A percentile compares a stretch with the other conserved stretches of the same genome.
Evolutionary conservation across 345 rosid genomes (phyloP).

Genomic region (Acer saccharum): DNA sequence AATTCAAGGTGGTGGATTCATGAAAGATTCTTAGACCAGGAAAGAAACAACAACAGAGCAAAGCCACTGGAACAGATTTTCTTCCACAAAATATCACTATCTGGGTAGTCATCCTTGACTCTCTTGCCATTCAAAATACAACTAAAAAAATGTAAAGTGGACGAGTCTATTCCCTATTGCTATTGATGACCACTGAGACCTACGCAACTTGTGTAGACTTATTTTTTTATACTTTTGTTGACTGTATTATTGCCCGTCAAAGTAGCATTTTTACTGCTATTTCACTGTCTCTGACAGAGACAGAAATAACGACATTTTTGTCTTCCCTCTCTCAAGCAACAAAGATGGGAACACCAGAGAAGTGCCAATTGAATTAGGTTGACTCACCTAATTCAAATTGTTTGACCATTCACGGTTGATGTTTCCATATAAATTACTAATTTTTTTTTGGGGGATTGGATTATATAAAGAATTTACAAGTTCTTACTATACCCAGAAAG

Average conservation of each 20-base stretch:
- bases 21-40: constrained; percentile 20
- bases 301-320: constrained; percentile 14
- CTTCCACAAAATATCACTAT: neutral
- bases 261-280: neutral
- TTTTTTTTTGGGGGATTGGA: neutral
- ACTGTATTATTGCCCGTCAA: constrained; percentile 14
- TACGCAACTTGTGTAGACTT: neutral
- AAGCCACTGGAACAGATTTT: neutral
- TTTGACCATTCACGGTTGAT: too few relatives aligned
- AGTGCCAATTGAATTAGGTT: neutral
- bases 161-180: neutral
- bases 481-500: neutral
- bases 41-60: constrained; percentile 20
- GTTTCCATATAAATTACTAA: too few relatives aligned
- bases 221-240: neutral
- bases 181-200: neutral
- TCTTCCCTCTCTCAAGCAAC: neutral
- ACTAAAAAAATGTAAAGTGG: neutral
- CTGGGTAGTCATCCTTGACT: constrained; percentile 2
- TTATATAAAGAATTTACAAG: neutral
- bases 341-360: neutral
- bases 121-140: neutral
- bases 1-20: neutral
- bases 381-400: neutral
- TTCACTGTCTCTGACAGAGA: constrained; percentile 6